A percentile compares a stretch with the other conserved stretches of the same genome.
Evolutionary conservation across 306 rosid species (phyloP).

Genomic region (Nissolia schottii): DNA sequence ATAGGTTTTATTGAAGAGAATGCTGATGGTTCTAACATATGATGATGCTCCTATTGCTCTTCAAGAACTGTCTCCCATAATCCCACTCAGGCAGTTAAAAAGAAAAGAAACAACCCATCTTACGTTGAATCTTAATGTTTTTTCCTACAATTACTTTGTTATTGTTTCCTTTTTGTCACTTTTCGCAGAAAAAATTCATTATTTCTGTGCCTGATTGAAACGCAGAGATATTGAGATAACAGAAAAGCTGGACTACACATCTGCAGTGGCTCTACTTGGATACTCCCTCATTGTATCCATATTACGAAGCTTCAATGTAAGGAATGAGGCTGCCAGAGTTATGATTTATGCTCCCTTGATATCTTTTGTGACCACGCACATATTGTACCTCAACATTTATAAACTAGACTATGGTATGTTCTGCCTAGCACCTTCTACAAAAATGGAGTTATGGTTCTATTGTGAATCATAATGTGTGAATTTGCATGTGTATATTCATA

Average conservation of each 20-base stretch:
- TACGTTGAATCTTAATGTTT: neutral
- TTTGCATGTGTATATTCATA: neutral
- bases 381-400: constrained; percentile 62
- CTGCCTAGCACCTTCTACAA: neutral
- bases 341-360: constrained; percentile 76
- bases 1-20: neutral
- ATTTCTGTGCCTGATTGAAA: constrained; percentile 11
- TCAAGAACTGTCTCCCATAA: neutral
- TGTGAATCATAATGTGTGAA: neutral
- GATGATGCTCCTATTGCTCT: neutral
- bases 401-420: constrained; percentile 62
- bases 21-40: neutral
- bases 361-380: constrained; percentile 64
- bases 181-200: neutral
- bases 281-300: constrained; percentile 64
- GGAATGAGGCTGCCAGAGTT: constrained; percentile 66
- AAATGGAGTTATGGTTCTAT: neutral
- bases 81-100: neutral
- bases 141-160: neutral
- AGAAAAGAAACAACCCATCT: neutral
- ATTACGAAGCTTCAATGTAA: constrained; percentile 53
- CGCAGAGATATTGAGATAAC: constrained; percentile 66
- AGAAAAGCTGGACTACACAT: constrained; percentile 62
- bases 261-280: constrained; percentile 69
- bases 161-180: neutral